phyloP scores from a whole-genome alignment of 345 rosid species.

The Jatropha curcas region DNA sequence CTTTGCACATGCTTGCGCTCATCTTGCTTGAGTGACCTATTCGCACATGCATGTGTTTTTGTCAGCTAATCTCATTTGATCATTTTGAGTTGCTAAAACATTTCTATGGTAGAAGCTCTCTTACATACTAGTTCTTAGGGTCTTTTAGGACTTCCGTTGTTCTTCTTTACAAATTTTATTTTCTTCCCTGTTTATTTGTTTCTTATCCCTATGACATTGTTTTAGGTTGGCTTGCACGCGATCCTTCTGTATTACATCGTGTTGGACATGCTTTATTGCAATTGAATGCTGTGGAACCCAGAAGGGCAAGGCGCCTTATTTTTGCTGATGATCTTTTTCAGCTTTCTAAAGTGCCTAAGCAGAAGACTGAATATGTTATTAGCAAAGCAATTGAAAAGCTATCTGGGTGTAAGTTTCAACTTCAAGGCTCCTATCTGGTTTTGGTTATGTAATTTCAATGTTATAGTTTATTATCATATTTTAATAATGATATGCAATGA shows the following conservation, averaged over 20 bases:
- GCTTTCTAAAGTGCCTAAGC: slow-evolving; percentile 77
- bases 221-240: slow-evolving; percentile 87
- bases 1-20: neutral
- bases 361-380: slow-evolving; percentile 60
- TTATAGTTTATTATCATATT: neutral
- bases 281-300: slow-evolving; percentile 57
- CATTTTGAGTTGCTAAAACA: neutral
- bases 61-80: neutral
- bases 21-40: neutral
- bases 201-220: slow-evolving; percentile 5
- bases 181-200: slow-evolving; percentile 10
- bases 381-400: slow-evolving; percentile 71
- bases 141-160: slow-evolving; percentile 14
- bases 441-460: neutral
- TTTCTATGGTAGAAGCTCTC: neutral
- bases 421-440: slow-evolving; percentile 11
- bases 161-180: slow-evolving; percentile 5
- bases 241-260: slow-evolving; percentile 63
- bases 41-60: neutral
- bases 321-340: slow-evolving; percentile 90
- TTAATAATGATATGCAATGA: neutral
- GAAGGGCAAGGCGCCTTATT: slow-evolving; percentile 55
- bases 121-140: slow-evolving; percentile 1
- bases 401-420: slow-evolving; percentile 80
- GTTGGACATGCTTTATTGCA: slow-evolving; percentile 76